Percentiles rank a stretch among this genome's conserved stretches.
Evolutionary conservation across 2,329 filamentous ascomycete genomes (phyloP).

Genomic region (Colletotrichum magnum): DNA sequence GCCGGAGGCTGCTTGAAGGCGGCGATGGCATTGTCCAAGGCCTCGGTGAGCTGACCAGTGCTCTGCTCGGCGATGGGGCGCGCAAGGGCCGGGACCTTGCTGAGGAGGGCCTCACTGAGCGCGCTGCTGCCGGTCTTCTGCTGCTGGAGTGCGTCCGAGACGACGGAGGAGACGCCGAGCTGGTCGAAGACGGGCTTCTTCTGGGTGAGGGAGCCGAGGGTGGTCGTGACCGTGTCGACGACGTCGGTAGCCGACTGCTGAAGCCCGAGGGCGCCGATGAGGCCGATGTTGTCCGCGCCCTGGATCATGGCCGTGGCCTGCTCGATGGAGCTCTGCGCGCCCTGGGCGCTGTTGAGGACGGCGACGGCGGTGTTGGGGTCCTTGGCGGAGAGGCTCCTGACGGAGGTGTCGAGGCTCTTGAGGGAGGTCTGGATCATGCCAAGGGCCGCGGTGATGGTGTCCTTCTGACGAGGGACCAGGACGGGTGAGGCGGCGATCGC

Average conservation of each 20-base stretch:
- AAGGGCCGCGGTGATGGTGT: constrained; percentile 32
- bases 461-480: constrained; percentile 12
- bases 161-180: constrained; percentile 31
- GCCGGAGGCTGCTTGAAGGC: constrained; percentile 6
- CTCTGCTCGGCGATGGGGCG: constrained; percentile 38
- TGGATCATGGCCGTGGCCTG: constrained; percentile 20
- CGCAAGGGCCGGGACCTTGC: constrained; percentile 32
- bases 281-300: constrained; percentile 15
- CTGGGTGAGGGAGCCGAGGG: constrained; percentile 28
- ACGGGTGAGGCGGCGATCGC: constrained; percentile 31
- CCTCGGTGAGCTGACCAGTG: constrained; percentile 27
- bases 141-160: constrained; percentile 17
- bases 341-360: constrained; percentile 30
- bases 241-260: constrained; percentile 31
- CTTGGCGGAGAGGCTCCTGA: constrained; percentile 19
- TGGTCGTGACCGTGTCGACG: constrained; percentile 25
- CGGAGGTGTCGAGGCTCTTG: constrained; percentile 28
- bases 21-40: constrained; percentile 31
- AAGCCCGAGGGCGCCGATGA: constrained; percentile 33
- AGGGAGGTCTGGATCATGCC: constrained; percentile 26
- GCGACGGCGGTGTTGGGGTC: constrained; percentile 23
- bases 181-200: constrained; percentile 39
- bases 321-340: constrained; percentile 14
- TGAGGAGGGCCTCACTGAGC: constrained; percentile 23
- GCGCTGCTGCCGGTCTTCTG: constrained; percentile 27